Conservation (phyloP, 345 rosid genomes). For the Eucalyptus marginata region DNA sequence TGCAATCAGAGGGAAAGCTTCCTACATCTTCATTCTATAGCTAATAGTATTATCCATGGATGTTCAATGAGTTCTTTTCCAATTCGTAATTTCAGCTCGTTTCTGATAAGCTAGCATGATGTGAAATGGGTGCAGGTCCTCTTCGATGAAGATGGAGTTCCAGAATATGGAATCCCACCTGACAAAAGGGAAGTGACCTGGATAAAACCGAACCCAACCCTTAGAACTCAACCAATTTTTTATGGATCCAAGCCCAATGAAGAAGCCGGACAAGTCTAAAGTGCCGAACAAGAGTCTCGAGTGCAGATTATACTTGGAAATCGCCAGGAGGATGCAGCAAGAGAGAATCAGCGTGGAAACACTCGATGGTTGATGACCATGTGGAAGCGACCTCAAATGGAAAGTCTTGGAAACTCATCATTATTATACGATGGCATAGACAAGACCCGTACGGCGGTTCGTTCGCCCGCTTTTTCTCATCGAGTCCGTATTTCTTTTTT, state of each 20-base stretch:
- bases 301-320: conserved; percentile 56
- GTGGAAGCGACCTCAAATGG: background rate
- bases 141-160: conserved; percentile 62
- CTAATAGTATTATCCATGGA: background rate
- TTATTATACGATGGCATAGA: background rate
- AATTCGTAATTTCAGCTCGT: background rate
- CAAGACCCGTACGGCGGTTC: too few species aligned
- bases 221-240: conserved; percentile 49
- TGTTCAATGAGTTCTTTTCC: background rate
- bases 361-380: conserved; percentile 23
- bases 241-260: conserved; percentile 40
- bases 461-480: too few species aligned
- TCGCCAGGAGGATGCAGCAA: conserved; percentile 84
- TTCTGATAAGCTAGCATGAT: background rate
- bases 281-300: conserved; percentile 14
- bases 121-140: conserved; percentile 30
- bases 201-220: conserved; percentile 70
- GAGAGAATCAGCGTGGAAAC: conserved; percentile 46
- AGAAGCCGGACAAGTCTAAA: conserved; percentile 28
- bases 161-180: conserved; percentile 44
- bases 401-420: conserved; percentile 17
- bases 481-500: too few species aligned
- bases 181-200: conserved; percentile 47
- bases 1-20: background rate
- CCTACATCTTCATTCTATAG: background rate